These are phyloP conservation scores for Taphrina confusa DNA, from an alignment of 1,139 yeast genomes.

Conservation along the genomic window DNA sequence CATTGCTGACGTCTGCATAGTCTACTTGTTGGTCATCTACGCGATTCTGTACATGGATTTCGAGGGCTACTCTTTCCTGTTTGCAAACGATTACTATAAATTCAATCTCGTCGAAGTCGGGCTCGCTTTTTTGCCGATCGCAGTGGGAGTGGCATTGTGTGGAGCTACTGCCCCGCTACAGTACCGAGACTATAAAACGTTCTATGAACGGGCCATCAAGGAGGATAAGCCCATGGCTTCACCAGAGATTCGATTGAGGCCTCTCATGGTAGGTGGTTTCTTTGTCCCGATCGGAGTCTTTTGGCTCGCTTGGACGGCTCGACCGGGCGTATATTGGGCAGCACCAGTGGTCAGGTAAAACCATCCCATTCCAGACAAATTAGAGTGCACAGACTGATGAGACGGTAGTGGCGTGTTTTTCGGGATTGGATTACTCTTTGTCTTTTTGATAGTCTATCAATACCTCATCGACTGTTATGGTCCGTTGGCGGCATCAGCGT, in stretches of 20 bases:
- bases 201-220: conserved; percentile 41
- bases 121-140: conserved; percentile 55
- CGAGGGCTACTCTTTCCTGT: conserved; percentile 6
- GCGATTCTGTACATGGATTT: conserved; percentile 11
- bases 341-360: conserved; percentile 11
- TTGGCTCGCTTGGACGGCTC: conserved; percentile 81
- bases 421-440: conserved; percentile 59
- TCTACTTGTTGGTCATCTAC: conserved; percentile 1
- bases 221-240: conserved; percentile 60
- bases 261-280: conserved; percentile 67
- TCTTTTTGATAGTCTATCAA: conserved; percentile 52
- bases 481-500: conserved; percentile 76
- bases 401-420: conserved; percentile 55
- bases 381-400: not conserved
- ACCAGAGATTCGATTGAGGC: conserved; percentile 78
- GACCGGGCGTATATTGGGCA: conserved; percentile 9
- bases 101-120: conserved; percentile 11
- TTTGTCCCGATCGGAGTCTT: conserved; percentile 68
- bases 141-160: conserved; percentile 63
- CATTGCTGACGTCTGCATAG: not conserved
- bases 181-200: not conserved
- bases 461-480: conserved; percentile 72
- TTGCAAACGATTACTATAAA: conserved; percentile 3
- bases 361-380: not conserved
- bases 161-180: conserved; percentile 37